A percentile compares a stretch with the other conserved stretches of the same genome.
Evolutionary conservation across 192 early-diverging fungal genomes (phyloP).

Genomic region (Chytriomyces confervae): DNA sequence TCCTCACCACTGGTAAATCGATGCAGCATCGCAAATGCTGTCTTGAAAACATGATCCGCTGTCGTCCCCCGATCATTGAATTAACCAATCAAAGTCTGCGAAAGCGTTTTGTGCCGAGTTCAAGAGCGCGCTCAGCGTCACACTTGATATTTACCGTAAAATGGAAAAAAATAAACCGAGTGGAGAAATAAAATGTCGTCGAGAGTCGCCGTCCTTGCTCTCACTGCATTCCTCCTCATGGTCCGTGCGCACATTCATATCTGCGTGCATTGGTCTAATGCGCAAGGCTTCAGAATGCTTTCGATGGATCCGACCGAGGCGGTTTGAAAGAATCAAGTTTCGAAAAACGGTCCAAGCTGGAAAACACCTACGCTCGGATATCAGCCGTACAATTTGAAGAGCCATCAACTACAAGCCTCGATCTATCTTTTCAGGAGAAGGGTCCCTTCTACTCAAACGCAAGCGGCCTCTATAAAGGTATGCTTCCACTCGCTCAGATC

Average conservation of each 20-base stretch:
- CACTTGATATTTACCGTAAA: conserved; percentile 5
- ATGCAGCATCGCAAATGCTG: too few relatives aligned
- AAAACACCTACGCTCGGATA: background rate
- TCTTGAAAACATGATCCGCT: too few relatives aligned
- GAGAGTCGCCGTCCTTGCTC: background rate
- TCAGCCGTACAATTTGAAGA: background rate
- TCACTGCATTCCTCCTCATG: background rate
- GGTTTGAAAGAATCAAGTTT: too few relatives aligned
- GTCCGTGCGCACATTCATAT: background rate
- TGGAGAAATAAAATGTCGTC: conserved; percentile 4
- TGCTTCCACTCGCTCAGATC: background rate
- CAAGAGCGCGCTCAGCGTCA: background rate
- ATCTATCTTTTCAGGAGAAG: background rate
- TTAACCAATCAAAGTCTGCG: too few relatives aligned
- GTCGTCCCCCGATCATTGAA: too few relatives aligned
- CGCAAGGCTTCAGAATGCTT: background rate
- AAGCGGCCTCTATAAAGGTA: background rate
- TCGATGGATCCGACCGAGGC: background rate
- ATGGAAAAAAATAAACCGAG: background rate
- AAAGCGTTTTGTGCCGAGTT: too few relatives aligned
- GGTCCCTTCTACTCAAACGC: background rate
- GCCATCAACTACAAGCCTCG: background rate
- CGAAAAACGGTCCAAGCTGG: background rate
- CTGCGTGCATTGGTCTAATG: background rate
- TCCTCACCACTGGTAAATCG: too few relatives aligned